phyloP scores from a whole-genome alignment of 2,329 filamentous ascomycete genomes.

The Aspergillus vadensis region DNA sequence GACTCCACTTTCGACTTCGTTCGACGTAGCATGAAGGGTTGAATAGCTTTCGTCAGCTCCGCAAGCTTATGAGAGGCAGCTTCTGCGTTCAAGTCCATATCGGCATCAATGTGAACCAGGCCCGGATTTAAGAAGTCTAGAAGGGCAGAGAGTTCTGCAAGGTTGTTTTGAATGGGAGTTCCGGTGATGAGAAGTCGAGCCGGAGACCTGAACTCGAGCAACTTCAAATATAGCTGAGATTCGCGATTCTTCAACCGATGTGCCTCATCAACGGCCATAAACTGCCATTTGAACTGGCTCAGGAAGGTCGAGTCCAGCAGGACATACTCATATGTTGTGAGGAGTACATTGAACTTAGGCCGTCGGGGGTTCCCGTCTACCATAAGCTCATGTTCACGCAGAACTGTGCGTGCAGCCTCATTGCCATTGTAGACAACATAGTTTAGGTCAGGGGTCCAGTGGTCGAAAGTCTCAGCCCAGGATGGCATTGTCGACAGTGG shows the following conservation, averaged over 20 bases:
- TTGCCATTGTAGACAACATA: constrained; percentile 96
- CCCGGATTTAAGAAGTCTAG: constrained; percentile 98
- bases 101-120: constrained; percentile 84
- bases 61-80: constrained; percentile 85
- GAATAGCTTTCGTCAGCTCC: constrained; percentile 80
- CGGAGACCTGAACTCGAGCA: constrained; percentile 83
- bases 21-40: constrained; percentile 90
- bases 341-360: constrained; percentile 94
- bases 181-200: constrained; percentile 92
- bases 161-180: constrained; percentile 95
- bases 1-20: constrained; percentile 98
- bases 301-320: constrained; percentile 82
- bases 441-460: constrained; percentile 94
- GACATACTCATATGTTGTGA: constrained; percentile 98
- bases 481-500: constrained; percentile 95
- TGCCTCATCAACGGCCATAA: constrained; percentile 92
- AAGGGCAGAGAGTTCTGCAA: constrained; percentile 86
- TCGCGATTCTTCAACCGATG: constrained; percentile 96
- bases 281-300: constrained; percentile 94
- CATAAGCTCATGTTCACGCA: constrained; percentile 86
- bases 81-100: constrained; percentile 79
- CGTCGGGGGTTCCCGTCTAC: constrained; percentile 83
- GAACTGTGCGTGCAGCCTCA: constrained; percentile 79
- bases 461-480: constrained; percentile 97
- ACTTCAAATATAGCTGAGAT: constrained; percentile 84